Evolutionary conservation across 345 rosid species (phyloP), one percentile per base, ranked within the genome.

Genomic region (Syzygium aromaticum): DNA sequence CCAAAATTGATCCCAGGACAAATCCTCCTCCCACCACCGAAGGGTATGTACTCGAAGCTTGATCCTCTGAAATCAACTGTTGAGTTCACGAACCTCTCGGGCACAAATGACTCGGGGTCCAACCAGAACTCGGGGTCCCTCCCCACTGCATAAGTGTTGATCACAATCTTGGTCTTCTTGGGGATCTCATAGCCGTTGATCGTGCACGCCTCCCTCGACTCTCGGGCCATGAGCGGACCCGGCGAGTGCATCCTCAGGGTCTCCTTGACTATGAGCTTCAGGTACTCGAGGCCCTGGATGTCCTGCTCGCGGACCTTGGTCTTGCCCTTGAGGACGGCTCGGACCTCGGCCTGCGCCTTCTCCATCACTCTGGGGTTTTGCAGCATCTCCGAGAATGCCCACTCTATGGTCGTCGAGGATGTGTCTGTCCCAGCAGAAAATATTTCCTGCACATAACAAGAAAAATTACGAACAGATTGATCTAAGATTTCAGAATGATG

Each of bases 311-410:
- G 51, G 52, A 89, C 73, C 28, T n/a, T 7, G 33, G 54, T 51
- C 67, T 87, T 85, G n/a, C 73, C 85, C 3, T 38, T 51, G 21
- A 89, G 80, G 27, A 30, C 85, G 7, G 5, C n/a, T 23, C 87
- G 53, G 30, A 80, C 86, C 87, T 78, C 87, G 4, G 64, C 28
- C 64, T 89, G 86, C 43, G 80, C 89, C 73, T 87, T 86, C 54
- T 27, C 63, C 90, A 87, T 87, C 73, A 89, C 77, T 19, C 54
- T 22, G 10, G 89, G 87, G 77, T 89, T 85, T 43, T 61, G 82
- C 30, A 87, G 38, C 28, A 89, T 30, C 33, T 89, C 87, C 1
- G 91, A 84, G 67, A 87, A 83, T n/a, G 89, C 91, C 91, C 91
- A 89, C 13, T 25, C 85, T 13, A 73, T 38, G n/a, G 87, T 84